phyloP scores from a whole-genome alignment of 2,329 filamentous ascomycete genomes.

The Aspergillus sclerotialis region DNA sequence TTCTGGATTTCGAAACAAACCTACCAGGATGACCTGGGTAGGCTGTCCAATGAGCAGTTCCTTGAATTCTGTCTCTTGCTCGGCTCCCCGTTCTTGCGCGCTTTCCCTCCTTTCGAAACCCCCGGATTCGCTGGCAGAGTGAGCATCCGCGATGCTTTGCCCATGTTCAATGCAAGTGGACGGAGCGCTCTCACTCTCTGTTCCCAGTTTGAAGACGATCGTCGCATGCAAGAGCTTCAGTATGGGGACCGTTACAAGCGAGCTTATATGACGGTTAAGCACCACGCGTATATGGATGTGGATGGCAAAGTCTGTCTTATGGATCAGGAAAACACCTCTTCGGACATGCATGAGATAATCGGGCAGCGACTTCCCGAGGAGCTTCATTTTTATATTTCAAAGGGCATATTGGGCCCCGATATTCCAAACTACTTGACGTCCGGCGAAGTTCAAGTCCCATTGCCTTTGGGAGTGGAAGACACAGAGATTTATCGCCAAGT shows the following conservation, averaged over 20 bases:
- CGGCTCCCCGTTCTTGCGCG: slow-evolving; percentile 71
- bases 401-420: slow-evolving; percentile 70
- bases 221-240: slow-evolving; percentile 61
- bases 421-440: slow-evolving; percentile 77
- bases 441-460: slow-evolving; percentile 66
- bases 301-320: slow-evolving; percentile 72
- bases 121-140: slow-evolving; percentile 49
- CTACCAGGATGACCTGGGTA: slow-evolving; percentile 61
- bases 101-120: slow-evolving; percentile 70
- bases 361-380: slow-evolving; percentile 86
- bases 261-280: slow-evolving; percentile 75
- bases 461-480: slow-evolving; percentile 78
- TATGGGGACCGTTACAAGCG: slow-evolving; percentile 85
- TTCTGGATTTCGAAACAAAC: slow-evolving; percentile 58
- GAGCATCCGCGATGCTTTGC: slow-evolving; percentile 68
- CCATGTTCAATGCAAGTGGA: slow-evolving; percentile 60
- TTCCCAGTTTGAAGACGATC: slow-evolving; percentile 70
- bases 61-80: slow-evolving; percentile 76
- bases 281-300: slow-evolving; percentile 73
- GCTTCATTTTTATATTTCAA: slow-evolving; percentile 81
- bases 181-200: slow-evolving; percentile 68
- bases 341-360: slow-evolving; percentile 81
- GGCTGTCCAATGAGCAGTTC: slow-evolving; percentile 64
- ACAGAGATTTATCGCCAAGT: slow-evolving; percentile 75
- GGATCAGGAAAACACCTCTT: slow-evolving; percentile 65